Evolutionary conservation across 108 stramenopile species (phyloP), one percentile per base, ranked within the genome.

Genomic region (Cyclotella choctawhatcheeana): DNA sequence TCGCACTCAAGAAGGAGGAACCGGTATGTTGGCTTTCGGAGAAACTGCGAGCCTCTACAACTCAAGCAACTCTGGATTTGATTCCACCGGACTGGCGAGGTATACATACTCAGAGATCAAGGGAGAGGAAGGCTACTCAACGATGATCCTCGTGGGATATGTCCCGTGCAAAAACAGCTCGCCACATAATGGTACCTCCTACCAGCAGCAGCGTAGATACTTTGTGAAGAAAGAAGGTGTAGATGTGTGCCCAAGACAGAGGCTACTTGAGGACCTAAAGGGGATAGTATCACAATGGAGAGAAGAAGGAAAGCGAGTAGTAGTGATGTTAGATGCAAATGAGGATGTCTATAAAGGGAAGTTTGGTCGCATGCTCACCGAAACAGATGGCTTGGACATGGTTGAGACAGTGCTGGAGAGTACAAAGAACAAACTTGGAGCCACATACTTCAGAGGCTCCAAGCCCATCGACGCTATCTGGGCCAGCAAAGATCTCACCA

Each of bases 391-490:
- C 0, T 24, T 67, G 16, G 53, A 12, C 5, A 18, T 74, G 67
- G 31, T 0, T 14, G 65, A 74, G 20, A 43, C 44, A 3, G 29
- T 0, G 66, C 67, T 14, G 45, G 44, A 18, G 58, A 44, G 0
- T 50, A 74, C 73, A 0, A 13, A 44, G 0, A 17, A 74, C 10
- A 20, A 44, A 16, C 31, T 58, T 0, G 67, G 67, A 1, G 56
- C 43, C 13, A 74, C 66, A 6, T 67, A 48, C 22, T 74, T 74
- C 44, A 16, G 58, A 3, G 73, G 66, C 14, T 58, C 18, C 20
- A 34, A 56, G 17, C 73, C 65, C 0, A 74, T 74, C 24, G 73
- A 73, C 25, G 72, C 26, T 0, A 34, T 56, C 4, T 73, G 64
- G 65, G 64, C 64, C 2, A 52, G 27, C 0, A 2, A 1, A 6